Base-by-base conservation (phyloP, 192 early-diverging fungal species). In the Coemansia sp. region DNA sequence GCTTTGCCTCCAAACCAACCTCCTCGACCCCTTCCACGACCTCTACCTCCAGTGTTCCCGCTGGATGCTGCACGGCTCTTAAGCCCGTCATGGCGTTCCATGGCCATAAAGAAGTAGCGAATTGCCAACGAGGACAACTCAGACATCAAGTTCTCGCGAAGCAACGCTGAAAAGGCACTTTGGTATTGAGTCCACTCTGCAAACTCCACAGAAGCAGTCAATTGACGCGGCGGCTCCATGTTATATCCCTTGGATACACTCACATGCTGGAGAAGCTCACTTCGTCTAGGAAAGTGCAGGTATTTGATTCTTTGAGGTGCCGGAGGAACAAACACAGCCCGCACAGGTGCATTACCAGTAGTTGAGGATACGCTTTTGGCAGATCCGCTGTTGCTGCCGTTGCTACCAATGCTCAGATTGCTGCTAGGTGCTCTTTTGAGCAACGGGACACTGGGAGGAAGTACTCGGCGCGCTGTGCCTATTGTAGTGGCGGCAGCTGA, bases 241-340 rank as follows among this genome's bases (percentile, higher is more conserved):
- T 55, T 55, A 26, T 65, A 65, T n/a, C 69, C 69, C 53, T 72
- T 72, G 24, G 61, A 59, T 11, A 72, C 61, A 14, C 58, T 51
- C n/a, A 58, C 62, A 14, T 72, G 69, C 40, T 72, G 69, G n/a
- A 72, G 35, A 9, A 72, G 57, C 62, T 72, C 69, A 38, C 69
- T 52, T 9, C 69, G 61, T 20, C 62, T 56, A 7, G 69, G 69
- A n/a, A 72, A 72, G 26, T 72, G 69, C 14, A 72, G 44, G 36
- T 72, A 52, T n/a, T 35, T 54, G 1, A 53, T 46, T 2, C 34
- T 24, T 18, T 58, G 51, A 35, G 48, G 40, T 6, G 23, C 33
- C 6, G 69, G 69, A 14, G 69, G 69, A n/a, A 37, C 39, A 64
- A 72, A 72, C 4, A 26, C 15, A 14, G 49, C 39, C 32, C 49